Conservation (phyloP, 2,329 filamentous ascomycete genomes). For the Fusarium torulosum region DNA sequence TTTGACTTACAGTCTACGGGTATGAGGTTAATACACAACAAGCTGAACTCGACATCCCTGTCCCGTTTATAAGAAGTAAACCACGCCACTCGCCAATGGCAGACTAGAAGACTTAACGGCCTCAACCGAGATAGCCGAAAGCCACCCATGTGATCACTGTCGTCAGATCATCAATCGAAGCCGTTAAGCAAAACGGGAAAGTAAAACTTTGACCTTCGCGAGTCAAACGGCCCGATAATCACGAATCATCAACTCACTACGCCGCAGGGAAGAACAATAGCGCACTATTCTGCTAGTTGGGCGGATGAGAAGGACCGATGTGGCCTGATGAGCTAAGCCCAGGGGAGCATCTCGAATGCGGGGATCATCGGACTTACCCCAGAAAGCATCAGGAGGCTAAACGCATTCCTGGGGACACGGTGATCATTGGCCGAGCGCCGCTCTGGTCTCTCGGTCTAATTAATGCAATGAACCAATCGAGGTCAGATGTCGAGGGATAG, state of each 20-base stretch:
- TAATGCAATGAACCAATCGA: constrained; percentile 3
- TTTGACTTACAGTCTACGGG: no score
- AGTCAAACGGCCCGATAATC: constrained; percentile 19
- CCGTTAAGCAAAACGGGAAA: neutral
- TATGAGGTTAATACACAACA: no score
- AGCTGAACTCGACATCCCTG: no score
- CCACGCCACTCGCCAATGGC: neutral
- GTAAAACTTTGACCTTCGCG: neutral
- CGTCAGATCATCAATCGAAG: neutral
- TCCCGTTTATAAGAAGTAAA: neutral
- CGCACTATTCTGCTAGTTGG: neutral
- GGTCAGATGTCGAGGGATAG: neutral
- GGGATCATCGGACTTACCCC: constrained; percentile 30
- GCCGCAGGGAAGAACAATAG: constrained; percentile 8
- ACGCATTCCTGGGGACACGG: constrained; percentile 9
- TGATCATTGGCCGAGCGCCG: neutral
- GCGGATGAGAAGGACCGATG: constrained; percentile 31
- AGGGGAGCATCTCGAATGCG: constrained; percentile 23
- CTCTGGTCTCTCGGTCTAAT: constrained; percentile 19
- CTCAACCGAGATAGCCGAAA: neutral
- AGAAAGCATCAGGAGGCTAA: constrained; percentile 19
- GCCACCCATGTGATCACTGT: constrained; percentile 1
- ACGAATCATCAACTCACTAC: neutral
- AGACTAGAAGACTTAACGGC: neutral
- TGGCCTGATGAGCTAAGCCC: constrained; percentile 21